These are phyloP conservation scores for Saksenaea vasiformis DNA, from an alignment of 371 early-diverging fungal species.

Conservation along the genomic window DNA sequence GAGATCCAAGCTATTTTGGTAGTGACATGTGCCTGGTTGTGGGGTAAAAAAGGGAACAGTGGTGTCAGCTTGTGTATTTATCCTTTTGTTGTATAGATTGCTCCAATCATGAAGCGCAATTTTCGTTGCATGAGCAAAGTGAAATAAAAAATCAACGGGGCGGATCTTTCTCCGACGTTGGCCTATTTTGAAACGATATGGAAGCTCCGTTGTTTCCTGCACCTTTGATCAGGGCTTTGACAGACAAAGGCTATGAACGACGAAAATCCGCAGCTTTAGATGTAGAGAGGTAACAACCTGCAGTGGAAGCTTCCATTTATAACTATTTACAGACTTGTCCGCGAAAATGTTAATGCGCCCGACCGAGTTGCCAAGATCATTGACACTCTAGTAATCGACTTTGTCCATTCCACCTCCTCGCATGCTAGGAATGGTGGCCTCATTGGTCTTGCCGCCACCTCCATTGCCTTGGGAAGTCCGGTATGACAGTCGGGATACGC, in stretches of 20 bases:
- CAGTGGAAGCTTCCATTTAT: not conserved
- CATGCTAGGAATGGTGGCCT: conserved; percentile 91
- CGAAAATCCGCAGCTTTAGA: conserved; percentile 88
- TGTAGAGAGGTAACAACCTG: conserved; percentile 68
- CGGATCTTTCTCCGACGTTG: conserved; percentile 2
- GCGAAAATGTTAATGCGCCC: conserved; percentile 63
- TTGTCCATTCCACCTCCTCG: conserved; percentile 76
- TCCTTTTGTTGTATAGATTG: not conserved
- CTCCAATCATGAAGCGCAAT: not conserved
- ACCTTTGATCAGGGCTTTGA: conserved; percentile 57
- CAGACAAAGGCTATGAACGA: conserved; percentile 89
- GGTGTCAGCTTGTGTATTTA: not conserved
- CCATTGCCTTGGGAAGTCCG: conserved; percentile 81
- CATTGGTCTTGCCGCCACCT: conserved; percentile 86
- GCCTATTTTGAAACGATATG: conserved; percentile 16
- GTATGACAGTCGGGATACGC: conserved; percentile 23
- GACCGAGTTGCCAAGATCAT: conserved; percentile 66
- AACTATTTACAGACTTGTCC: conserved; percentile 59
- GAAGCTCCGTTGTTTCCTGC: conserved; percentile 34
- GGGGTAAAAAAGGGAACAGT: not conserved
- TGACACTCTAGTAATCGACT: conserved; percentile 75
- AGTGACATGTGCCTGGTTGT: not conserved
- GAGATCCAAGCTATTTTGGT: not conserved
- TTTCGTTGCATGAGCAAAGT: not conserved
- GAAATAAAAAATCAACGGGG: not conserved